These are phyloP conservation scores for Eucalyptus dawsonii DNA, from an alignment of 345 rosid genomes.

Conservation along the genomic window DNA sequence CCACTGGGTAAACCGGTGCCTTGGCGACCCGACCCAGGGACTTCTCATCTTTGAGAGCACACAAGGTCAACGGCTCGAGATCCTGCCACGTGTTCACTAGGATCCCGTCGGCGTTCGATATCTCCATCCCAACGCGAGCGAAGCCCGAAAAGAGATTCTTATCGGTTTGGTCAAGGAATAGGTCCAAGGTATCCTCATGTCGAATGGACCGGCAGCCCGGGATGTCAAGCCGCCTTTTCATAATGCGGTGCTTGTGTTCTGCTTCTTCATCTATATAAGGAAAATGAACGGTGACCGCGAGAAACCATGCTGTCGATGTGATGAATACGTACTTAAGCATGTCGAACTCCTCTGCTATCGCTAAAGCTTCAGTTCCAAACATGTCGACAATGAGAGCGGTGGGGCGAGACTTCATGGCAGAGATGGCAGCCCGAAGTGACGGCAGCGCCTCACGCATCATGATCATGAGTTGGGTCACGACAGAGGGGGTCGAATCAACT, in stretches of 20 bases:
- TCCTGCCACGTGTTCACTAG: constrained; percentile 42
- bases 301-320: constrained; percentile 49
- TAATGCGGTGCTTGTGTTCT: constrained; percentile 4
- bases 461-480: constrained; percentile 10
- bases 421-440: constrained; percentile 24
- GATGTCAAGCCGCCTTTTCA: constrained; percentile 8
- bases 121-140: constrained; percentile 2
- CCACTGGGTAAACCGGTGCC: constrained; percentile 1
- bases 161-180: constrained; percentile 2
- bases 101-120: constrained; percentile 27
- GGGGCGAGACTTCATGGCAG: constrained; percentile 15
- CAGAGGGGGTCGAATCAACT: not conserved
- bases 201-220: constrained; percentile 48
- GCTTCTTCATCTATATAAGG: constrained; percentile 15
- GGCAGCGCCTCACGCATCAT: constrained; percentile 31
- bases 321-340: constrained; percentile 33
- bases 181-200: constrained; percentile 21
- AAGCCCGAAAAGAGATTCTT: not conserved
- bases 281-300: constrained; percentile 25
- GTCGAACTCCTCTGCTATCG: constrained; percentile 26
- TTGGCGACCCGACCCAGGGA: not conserved
- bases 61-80: constrained; percentile 21
- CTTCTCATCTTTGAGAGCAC: not conserved
- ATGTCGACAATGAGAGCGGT: constrained; percentile 33
- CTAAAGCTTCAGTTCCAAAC: constrained; percentile 39